Evolutionary conservation across 768 basidiomycete species (phyloP).

Genomic region (Russula sp.): DNA sequence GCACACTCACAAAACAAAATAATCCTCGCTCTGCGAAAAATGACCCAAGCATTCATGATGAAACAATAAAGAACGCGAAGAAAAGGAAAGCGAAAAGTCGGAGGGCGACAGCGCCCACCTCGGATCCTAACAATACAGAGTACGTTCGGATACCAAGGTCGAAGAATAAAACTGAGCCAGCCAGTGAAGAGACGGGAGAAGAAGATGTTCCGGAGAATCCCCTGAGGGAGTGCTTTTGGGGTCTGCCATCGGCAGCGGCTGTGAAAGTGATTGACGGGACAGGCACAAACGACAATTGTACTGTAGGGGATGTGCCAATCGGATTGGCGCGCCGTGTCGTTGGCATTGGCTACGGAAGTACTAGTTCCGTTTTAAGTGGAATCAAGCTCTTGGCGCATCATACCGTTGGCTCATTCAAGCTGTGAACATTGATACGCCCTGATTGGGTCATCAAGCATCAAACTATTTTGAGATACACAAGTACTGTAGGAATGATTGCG

Average conservation of each 20-base stretch:
- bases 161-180: constrained; percentile 16
- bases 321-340: background rate
- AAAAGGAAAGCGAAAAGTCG: background rate
- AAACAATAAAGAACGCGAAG: background rate
- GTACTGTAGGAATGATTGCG: background rate
- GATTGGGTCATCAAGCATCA: background rate
- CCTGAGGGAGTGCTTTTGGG: background rate
- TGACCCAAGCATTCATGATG: constrained; percentile 16
- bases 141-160: constrained; percentile 4
- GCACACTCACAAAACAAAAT: constrained; percentile 13
- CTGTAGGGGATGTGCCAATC: background rate
- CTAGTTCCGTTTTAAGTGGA: no score
- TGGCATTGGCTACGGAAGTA: background rate
- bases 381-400: no score
- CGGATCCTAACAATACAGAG: constrained; percentile 3
- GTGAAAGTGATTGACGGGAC: background rate
- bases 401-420: background rate
- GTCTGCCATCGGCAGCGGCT: background rate
- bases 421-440: background rate
- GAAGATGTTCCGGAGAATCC: background rate
- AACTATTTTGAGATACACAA: background rate
- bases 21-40: constrained; percentile 22
- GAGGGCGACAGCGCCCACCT: constrained; percentile 1
- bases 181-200: constrained; percentile 13
- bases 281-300: background rate